Percentiles rank a stretch among this genome's conserved stretches.
These are phyloP conservation scores for Lathyrus aphaca DNA, from an alignment of 306 rosid species.

Conservation along the genomic window DNA sequence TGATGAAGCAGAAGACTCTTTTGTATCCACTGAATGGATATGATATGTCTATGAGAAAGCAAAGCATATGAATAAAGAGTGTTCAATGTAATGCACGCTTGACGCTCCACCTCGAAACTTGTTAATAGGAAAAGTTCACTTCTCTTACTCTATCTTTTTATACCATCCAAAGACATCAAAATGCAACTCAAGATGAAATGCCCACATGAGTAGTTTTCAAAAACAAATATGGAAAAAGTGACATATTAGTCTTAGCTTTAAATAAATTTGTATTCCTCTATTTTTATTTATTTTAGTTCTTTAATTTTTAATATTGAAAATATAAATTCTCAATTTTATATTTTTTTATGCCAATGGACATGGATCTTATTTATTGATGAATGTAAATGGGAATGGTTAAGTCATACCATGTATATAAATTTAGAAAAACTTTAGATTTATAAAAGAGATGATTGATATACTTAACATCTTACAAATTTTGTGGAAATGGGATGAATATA, in stretches of 20 bases:
- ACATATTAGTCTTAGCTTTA: neutral
- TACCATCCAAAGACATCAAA: slow-evolving; percentile 66
- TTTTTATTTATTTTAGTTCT: no score
- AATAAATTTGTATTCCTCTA: no score
- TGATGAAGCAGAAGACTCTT: slow-evolving; percentile 66
- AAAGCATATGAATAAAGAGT: slow-evolving; percentile 48
- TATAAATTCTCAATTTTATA: no score
- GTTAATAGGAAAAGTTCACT: slow-evolving; percentile 2
- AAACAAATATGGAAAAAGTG: neutral
- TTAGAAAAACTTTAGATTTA: no score
- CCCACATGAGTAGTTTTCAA: slow-evolving; percentile 22
- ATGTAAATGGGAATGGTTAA: no score
- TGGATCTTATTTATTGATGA: no score
- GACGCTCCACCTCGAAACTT: slow-evolving; percentile 73
- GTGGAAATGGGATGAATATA: no score
- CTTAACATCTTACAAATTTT: no score
- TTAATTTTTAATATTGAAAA: no score
- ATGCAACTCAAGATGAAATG: slow-evolving; percentile 18
- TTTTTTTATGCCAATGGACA: no score
- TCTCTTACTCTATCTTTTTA: slow-evolving; percentile 57
- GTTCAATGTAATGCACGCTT: slow-evolving; percentile 50
- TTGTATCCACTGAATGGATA: slow-evolving; percentile 64
- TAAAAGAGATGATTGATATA: no score
- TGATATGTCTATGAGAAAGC: slow-evolving; percentile 56
- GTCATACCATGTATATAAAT: no score